Percentiles rank a stretch among this genome's conserved stretches.
phyloP scores from a whole-genome alignment of 805 yeast species.

The Scheffersomyces amazonensis region DNA sequence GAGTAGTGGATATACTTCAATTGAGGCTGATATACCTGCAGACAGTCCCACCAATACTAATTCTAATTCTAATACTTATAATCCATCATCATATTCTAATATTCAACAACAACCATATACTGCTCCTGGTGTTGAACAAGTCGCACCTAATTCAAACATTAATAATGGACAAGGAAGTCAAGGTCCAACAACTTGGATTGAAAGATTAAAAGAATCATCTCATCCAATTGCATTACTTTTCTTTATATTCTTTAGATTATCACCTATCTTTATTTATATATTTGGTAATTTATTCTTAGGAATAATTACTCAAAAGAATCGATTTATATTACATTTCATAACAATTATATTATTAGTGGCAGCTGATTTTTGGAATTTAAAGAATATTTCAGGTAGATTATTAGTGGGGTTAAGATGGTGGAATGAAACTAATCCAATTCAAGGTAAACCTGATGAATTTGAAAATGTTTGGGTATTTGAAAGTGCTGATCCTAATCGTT shows the following conservation, averaged over 20 bases:
- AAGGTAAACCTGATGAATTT: slow-evolving; percentile 50
- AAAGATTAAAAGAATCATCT: slow-evolving; percentile 59
- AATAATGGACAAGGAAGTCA: too few species aligned
- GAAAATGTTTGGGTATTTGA: slow-evolving; percentile 86
- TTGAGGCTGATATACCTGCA: slow-evolving; percentile 16
- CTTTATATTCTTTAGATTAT: slow-evolving; percentile 59
- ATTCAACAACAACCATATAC: slow-evolving; percentile 2
- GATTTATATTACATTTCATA: slow-evolving; percentile 75
- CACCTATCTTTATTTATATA: slow-evolving; percentile 63
- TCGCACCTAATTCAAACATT: too few species aligned
- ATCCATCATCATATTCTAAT: too few species aligned
- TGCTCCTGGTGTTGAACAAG: too few species aligned
- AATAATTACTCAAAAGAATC: slow-evolving; percentile 34
- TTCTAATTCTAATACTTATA: too few species aligned
- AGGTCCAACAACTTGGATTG: slow-evolving; percentile 11
- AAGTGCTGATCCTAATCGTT: slow-evolving; percentile 68
- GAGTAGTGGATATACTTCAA: slow-evolving; percentile 20
- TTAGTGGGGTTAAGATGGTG: slow-evolving; percentile 96
- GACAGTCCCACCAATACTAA: slow-evolving; percentile 9
- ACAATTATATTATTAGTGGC: slow-evolving; percentile 71
- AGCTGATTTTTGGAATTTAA: slow-evolving; percentile 91
- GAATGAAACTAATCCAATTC: slow-evolving; percentile 61
- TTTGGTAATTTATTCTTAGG: slow-evolving; percentile 68
- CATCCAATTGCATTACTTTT: slow-evolving; percentile 78
- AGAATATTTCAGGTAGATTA: slow-evolving; percentile 85